A percentile compares a stretch with the other conserved stretches of the same genome.
Conservation (phyloP, 2,329 filamentous ascomycete genomes). For the Trichothecium roseum region DNA sequence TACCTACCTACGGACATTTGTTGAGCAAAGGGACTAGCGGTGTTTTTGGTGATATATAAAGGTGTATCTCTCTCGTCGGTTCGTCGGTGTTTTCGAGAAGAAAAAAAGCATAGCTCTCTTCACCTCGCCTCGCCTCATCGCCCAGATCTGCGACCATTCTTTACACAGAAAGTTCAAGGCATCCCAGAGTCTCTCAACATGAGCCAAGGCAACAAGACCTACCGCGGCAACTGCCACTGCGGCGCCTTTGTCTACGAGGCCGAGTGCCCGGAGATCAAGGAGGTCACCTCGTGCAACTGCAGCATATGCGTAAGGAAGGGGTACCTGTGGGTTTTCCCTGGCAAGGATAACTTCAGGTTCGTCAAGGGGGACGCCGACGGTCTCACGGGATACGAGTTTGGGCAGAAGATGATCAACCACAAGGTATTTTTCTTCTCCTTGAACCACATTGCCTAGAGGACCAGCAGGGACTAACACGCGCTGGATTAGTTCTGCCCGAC, state of each 20-base stretch:
- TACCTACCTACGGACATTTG: no score
- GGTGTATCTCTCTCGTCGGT: no score
- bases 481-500: constrained; percentile 36
- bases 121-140: no score
- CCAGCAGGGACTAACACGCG: neutral
- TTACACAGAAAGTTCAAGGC: no score
- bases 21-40: no score
- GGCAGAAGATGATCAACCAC: constrained; percentile 23
- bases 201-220: constrained; percentile 19
- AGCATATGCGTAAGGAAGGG: constrained; percentile 49
- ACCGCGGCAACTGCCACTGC: constrained; percentile 50
- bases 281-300: constrained; percentile 51
- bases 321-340: constrained; percentile 26
- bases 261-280: constrained; percentile 45
- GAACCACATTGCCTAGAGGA: no score
- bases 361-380: constrained; percentile 32
- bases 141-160: no score
- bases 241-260: constrained; percentile 40
- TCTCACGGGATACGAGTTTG: constrained; percentile 35
- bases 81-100: no score
- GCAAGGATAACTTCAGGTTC: constrained; percentile 24
- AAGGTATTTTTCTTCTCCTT: constrained; percentile 21
- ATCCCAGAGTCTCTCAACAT: no score
- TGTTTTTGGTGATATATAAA: no score
- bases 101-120: no score